These are phyloP conservation scores for Cyanidiococcus yangmingshanensis DNA, from an alignment of 23 red algal species.

Conservation along the genomic window DNA sequence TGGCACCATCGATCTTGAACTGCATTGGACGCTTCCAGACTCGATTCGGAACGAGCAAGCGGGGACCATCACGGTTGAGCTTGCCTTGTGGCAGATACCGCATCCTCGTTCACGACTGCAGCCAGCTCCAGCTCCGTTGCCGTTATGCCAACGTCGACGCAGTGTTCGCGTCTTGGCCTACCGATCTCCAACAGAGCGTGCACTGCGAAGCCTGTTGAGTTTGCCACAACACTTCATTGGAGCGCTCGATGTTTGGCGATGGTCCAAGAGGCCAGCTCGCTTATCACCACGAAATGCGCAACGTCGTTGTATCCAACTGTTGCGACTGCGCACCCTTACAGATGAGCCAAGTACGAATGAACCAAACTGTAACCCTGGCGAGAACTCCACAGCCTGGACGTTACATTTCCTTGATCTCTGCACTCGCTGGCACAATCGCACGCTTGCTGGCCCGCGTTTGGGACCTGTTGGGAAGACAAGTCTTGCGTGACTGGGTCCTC, in stretches of 20 bases:
- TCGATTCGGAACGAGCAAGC: background rate
- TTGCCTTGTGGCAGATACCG: background rate
- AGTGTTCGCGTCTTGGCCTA: constrained; percentile 4
- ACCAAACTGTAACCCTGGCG: background rate
- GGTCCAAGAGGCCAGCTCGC: background rate
- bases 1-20: background rate
- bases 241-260: background rate
- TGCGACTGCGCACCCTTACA: background rate
- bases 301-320: background rate
- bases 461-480: background rate
- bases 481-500: background rate
- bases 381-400: background rate
- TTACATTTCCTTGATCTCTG: background rate
- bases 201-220: background rate
- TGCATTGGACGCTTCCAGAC: background rate
- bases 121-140: background rate
- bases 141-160: background rate
- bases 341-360: background rate
- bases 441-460: background rate
- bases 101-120: background rate
- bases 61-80: background rate
- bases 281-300: background rate
- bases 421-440: background rate
- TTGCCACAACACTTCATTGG: background rate
- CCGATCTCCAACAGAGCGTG: background rate